Evolutionary conservation across 2,329 filamentous ascomycete genomes (phyloP).

Genomic region (Rugonectria rugulosa): DNA sequence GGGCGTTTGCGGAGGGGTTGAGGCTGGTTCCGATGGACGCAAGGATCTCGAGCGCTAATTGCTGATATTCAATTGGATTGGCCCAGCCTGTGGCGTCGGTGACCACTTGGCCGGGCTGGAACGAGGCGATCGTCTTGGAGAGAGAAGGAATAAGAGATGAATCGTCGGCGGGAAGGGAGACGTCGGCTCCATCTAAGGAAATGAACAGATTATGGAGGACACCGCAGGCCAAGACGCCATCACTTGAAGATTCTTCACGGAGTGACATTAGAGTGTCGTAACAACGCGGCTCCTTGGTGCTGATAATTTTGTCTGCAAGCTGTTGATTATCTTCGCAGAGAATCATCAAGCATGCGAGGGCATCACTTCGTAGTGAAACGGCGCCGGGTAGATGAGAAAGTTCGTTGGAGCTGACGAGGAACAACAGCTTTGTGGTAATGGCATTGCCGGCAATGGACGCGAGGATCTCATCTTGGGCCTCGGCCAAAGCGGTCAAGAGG

Average conservation of each 20-base stretch:
- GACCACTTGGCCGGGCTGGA: slow-evolving; percentile 36
- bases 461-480: slow-evolving; percentile 68
- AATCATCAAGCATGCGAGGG: slow-evolving; percentile 62
- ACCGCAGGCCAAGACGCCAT: slow-evolving; percentile 65
- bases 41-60: slow-evolving; percentile 67
- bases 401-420: slow-evolving; percentile 58
- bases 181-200: slow-evolving; percentile 43
- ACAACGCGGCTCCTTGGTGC: slow-evolving; percentile 54
- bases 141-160: slow-evolving; percentile 47
- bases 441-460: slow-evolving; percentile 59
- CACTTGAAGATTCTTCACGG: slow-evolving; percentile 55
- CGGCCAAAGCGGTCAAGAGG: slow-evolving; percentile 61
- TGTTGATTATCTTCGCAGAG: slow-evolving; percentile 67
- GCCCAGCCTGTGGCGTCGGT: slow-evolving; percentile 47
- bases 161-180: slow-evolving; percentile 42
- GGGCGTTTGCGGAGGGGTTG: slow-evolving; percentile 56
- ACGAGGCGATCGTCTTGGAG: slow-evolving; percentile 41
- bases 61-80: slow-evolving; percentile 55
- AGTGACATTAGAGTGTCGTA: slow-evolving; percentile 59
- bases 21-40: slow-evolving; percentile 70
- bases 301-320: slow-evolving; percentile 61
- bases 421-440: slow-evolving; percentile 61
- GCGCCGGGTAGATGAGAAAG: slow-evolving; percentile 53
- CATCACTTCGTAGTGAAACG: slow-evolving; percentile 52
- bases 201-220: slow-evolving; percentile 70